phyloP scores from a whole-genome alignment of 192 early-diverging fungal species.

The Haplosporangium gracile region DNA sequence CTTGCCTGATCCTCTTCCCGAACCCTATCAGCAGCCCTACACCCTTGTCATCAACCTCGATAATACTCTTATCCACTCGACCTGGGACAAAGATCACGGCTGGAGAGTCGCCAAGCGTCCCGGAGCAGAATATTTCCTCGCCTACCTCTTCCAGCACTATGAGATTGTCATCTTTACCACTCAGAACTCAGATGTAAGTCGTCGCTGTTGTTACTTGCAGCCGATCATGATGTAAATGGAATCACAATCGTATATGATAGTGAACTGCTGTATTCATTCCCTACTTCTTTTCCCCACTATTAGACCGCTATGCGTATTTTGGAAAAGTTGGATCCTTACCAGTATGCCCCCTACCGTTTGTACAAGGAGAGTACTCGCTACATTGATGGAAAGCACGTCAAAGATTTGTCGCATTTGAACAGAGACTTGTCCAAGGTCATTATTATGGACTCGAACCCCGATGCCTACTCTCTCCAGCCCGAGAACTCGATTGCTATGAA shows the following conservation, averaged over 20 bases:
- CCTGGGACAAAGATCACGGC: slow-evolving; percentile 96
- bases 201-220: neutral
- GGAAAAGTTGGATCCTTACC: slow-evolving; percentile 92
- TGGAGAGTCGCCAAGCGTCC: slow-evolving; percentile 98
- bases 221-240: neutral
- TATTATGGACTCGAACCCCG: slow-evolving; percentile 91
- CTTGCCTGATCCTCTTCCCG: slow-evolving; percentile 90
- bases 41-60: slow-evolving; percentile 97
- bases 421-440: slow-evolving; percentile 95
- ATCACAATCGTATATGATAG: neutral
- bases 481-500: slow-evolving; percentile 90
- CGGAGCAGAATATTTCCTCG: slow-evolving; percentile 95
- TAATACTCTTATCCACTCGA: slow-evolving; percentile 92
- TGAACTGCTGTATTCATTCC: neutral
- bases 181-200: slow-evolving; percentile 82
- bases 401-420: slow-evolving; percentile 93
- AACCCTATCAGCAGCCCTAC: slow-evolving; percentile 87
- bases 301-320: slow-evolving; percentile 88
- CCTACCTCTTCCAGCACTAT: slow-evolving; percentile 90
- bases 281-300: slow-evolving; percentile 1
- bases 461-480: slow-evolving; percentile 89
- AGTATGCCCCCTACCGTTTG: slow-evolving; percentile 87
- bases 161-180: slow-evolving; percentile 98
- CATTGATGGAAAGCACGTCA: slow-evolving; percentile 86
- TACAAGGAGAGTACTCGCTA: slow-evolving; percentile 94